phyloP scores from a whole-genome alignment of 225 moss, liverwort and hornwort species.

The Rhytidiadelphus loreus region DNA sequence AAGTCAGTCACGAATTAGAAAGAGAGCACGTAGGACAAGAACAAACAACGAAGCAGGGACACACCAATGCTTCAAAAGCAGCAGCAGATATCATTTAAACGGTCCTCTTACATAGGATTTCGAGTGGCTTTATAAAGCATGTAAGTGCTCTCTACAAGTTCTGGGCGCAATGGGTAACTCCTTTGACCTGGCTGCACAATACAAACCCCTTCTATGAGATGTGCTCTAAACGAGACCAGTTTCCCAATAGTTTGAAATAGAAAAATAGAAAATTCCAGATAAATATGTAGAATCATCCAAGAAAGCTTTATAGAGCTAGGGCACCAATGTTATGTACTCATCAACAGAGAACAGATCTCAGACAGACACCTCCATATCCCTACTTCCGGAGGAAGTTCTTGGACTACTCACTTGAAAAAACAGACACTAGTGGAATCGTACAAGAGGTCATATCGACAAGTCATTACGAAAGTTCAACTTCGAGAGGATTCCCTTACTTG shows the following conservation, averaged over 20 bases:
- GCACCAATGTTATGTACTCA: background rate
- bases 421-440: background rate
- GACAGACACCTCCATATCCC: background rate
- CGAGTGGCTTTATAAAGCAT: slow-evolving; percentile 90
- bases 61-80: background rate
- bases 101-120: slow-evolving; percentile 57
- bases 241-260: background rate
- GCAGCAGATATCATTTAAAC: background rate
- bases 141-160: slow-evolving; percentile 95
- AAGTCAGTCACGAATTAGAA: background rate
- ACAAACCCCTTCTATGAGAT: background rate
- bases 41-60: background rate
- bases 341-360: background rate
- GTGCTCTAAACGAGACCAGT: background rate
- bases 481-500: slow-evolving; percentile 38
- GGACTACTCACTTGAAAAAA: background rate
- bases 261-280: background rate
- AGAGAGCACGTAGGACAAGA: background rate
- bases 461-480: background rate
- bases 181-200: slow-evolving; percentile 86
- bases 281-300: background rate
- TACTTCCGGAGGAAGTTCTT: background rate
- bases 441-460: background rate
- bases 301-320: background rate
- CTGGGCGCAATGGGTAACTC: slow-evolving; percentile 94